Conservation (phyloP, 2,329 filamentous ascomycete species). For the Clarireedia hainanense region DNA sequence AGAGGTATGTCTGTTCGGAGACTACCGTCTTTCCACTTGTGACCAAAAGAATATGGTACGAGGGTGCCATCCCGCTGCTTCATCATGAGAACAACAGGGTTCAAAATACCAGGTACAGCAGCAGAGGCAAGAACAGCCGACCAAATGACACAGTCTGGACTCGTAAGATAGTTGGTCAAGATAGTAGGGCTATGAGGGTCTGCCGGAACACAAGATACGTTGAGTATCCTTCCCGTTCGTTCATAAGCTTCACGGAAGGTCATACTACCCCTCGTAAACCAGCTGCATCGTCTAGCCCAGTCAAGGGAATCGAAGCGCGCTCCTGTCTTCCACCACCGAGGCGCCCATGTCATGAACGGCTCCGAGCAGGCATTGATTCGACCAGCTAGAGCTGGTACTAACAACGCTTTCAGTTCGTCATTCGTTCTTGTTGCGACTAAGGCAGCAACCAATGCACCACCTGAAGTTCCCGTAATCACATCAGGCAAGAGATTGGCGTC, state of each 20-base stretch:
- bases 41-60: slow-evolving; percentile 88
- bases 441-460: slow-evolving; percentile 82
- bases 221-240: slow-evolving; percentile 86
- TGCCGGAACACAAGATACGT: slow-evolving; percentile 91
- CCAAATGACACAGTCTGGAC: slow-evolving; percentile 97
- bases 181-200: slow-evolving; percentile 88
- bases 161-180: slow-evolving; percentile 89
- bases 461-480: slow-evolving; percentile 94
- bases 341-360: slow-evolving; percentile 64
- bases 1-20: slow-evolving; percentile 92
- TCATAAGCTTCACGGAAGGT: slow-evolving; percentile 95
- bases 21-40: slow-evolving; percentile 98
- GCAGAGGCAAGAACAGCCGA: slow-evolving; percentile 91
- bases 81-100: slow-evolving; percentile 94
- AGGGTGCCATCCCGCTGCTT: slow-evolving; percentile 67
- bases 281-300: slow-evolving; percentile 77
- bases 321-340: slow-evolving; percentile 84
- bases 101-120: slow-evolving; percentile 90
- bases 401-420: slow-evolving; percentile 75
- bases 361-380: slow-evolving; percentile 44
- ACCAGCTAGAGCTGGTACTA: slow-evolving; percentile 36
- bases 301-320: slow-evolving; percentile 90
- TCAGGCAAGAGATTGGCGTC: slow-evolving; percentile 81
- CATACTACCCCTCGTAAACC: slow-evolving; percentile 86
- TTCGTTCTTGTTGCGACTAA: slow-evolving; percentile 85